phyloP scores from a whole-genome alignment of 331 rosid genomes.

The Malus hybrid region DNA sequence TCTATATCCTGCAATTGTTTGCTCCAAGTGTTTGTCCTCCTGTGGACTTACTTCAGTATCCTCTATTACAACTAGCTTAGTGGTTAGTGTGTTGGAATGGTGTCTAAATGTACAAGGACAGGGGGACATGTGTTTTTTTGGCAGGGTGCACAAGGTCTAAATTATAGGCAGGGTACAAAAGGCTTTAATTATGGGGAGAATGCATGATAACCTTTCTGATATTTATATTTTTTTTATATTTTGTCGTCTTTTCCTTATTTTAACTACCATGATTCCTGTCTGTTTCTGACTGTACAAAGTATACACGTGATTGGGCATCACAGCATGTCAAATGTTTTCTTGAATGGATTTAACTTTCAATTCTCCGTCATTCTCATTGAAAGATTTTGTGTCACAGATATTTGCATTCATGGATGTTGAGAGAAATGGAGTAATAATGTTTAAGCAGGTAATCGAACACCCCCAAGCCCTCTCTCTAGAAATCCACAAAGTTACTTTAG shows the following conservation, averaged over 20 bases:
- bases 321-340: not conserved
- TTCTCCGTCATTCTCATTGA: conserved; percentile 2
- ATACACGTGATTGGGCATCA: not conserved
- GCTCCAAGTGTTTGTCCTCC: not conserved
- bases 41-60: not conserved
- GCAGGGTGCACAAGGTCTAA: not conserved
- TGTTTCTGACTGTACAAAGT: not conserved
- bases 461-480: not conserved
- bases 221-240: not conserved
- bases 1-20: not conserved
- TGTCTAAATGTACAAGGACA: not conserved
- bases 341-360: not conserved
- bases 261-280: not conserved
- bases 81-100: not conserved
- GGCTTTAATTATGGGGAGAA: not conserved
- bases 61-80: not conserved
- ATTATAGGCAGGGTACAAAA: not conserved
- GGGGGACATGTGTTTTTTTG: not conserved
- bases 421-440: conserved; percentile 62
- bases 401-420: conserved; percentile 76
- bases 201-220: not conserved
- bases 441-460: conserved; percentile 58
- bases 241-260: not conserved
- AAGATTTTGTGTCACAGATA: conserved; percentile 41
- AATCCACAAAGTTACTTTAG: not conserved